These are phyloP conservation scores for Kluyveromyces starmeri DNA, from an alignment of 805 yeast species.

Conservation along the genomic window DNA sequence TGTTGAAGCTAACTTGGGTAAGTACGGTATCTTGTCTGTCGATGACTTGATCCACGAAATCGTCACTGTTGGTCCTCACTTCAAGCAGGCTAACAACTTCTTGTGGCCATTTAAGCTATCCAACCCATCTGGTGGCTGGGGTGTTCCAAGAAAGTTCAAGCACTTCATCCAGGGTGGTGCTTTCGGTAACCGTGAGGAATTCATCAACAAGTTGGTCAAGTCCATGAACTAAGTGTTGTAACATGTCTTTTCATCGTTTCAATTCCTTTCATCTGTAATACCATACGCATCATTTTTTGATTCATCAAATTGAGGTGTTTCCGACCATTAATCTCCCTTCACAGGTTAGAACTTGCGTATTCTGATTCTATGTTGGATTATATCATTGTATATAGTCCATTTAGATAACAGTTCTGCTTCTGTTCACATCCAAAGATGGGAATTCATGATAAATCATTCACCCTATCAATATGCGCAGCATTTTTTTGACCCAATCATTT, in stretches of 20 bases:
- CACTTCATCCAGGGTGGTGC: constrained; percentile 98
- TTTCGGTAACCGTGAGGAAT: constrained; percentile 96
- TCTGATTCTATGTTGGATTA: constrained; percentile 3
- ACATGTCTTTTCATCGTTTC: background rate
- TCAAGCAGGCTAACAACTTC: constrained; percentile 97
- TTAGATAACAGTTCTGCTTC: no score
- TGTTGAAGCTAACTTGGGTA: constrained; percentile 81
- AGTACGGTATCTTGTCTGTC: constrained; percentile 84
- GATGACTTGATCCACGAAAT: constrained; percentile 96
- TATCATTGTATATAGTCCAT: constrained; percentile 4
- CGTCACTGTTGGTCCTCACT: constrained; percentile 95
- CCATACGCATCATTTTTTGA: no score
- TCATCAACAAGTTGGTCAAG: constrained; percentile 89
- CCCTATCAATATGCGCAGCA: no score
- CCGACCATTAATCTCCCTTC: no score
- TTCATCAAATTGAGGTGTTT: no score
- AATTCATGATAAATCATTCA: no score
- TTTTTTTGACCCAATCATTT: no score
- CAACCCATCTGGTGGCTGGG: constrained; percentile 97
- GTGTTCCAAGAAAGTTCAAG: constrained; percentile 92
- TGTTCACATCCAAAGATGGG: no score
- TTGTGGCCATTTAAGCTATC: constrained; percentile 97
- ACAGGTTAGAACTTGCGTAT: no score
- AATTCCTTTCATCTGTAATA: background rate
- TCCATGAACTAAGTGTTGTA: constrained; percentile 69